A percentile compares a stretch with the other conserved stretches of the same genome.
These are phyloP conservation scores for Circinella umbellata DNA, from an alignment of 371 early-diverging fungal genomes.

Conservation along the genomic window DNA sequence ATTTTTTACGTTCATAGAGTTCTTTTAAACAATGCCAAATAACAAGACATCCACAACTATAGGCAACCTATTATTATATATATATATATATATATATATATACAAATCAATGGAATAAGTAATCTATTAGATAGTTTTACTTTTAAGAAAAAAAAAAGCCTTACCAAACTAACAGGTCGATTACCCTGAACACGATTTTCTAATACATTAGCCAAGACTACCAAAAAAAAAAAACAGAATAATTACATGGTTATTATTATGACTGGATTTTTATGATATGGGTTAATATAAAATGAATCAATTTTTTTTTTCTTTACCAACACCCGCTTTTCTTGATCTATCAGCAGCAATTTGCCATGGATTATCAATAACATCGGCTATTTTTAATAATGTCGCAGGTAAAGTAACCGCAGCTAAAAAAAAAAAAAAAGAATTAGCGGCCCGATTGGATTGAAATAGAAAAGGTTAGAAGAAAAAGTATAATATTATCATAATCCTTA, in stretches of 20 bases:
- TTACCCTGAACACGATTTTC: conserved; percentile 85
- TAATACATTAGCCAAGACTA: conserved; percentile 86
- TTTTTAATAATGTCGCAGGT: conserved; percentile 63
- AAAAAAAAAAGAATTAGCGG: neutral
- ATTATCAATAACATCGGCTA: conserved; percentile 78
- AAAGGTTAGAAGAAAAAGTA: neutral
- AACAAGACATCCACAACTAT: conserved; percentile 91
- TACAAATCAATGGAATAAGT: too few relatives aligned
- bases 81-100: neutral
- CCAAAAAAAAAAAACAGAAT: conserved; percentile 18
- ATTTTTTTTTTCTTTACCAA: conserved; percentile 31
- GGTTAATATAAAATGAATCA: too few relatives aligned
- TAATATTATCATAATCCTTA: conserved; percentile 14
- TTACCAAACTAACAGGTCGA: conserved; percentile 88
- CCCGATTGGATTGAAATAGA: neutral
- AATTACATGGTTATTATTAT: neutral
- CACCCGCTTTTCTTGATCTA: conserved; percentile 89
- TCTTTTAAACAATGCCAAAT: conserved; percentile 90
- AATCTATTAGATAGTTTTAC: neutral
- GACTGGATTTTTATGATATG: too few relatives aligned
- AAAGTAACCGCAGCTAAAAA: conserved; percentile 81
- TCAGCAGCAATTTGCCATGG: conserved; percentile 92
- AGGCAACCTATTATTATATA: conserved; percentile 61
- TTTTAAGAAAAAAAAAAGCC: neutral
- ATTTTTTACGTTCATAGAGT: conserved; percentile 62